Conservation (phyloP, 2,329 filamentous ascomycete genomes). For the Cladosporium sp. region DNA sequence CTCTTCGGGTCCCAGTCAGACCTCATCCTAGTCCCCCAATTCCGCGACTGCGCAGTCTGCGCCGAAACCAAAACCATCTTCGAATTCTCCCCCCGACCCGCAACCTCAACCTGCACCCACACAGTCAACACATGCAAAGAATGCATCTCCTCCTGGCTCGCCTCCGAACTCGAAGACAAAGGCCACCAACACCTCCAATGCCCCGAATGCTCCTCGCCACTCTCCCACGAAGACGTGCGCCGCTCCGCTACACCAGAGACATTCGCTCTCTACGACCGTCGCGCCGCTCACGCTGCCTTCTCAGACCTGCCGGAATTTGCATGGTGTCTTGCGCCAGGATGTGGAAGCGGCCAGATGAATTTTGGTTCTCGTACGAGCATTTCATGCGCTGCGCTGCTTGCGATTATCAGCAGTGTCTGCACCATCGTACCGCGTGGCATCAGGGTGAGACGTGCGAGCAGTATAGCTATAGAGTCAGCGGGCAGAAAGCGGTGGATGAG, state of each 20-base stretch:
- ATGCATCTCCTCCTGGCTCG: slow-evolving; percentile 39
- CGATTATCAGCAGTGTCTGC: slow-evolving; percentile 34
- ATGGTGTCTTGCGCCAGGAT: slow-evolving; percentile 50
- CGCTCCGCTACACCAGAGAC: slow-evolving; percentile 42
- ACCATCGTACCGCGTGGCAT: slow-evolving; percentile 36
- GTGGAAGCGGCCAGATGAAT: slow-evolving; percentile 52
- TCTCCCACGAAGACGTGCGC: slow-evolving; percentile 46
- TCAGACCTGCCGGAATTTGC: slow-evolving; percentile 44
- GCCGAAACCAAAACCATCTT: slow-evolving; percentile 27
- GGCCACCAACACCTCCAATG: slow-evolving; percentile 49
- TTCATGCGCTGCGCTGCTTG: slow-evolving; percentile 39
- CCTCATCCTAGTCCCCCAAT: not conserved
- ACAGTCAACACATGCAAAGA: slow-evolving; percentile 31
- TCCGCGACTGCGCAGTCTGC: slow-evolving; percentile 33
- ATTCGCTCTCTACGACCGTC: slow-evolving; percentile 45
- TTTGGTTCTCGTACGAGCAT: slow-evolving; percentile 29
- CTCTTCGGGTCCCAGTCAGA: no score
- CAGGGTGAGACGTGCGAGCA: slow-evolving; percentile 36
- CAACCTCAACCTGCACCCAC: slow-evolving; percentile 34
- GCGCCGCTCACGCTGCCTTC: slow-evolving; percentile 43
- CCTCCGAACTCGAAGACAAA: slow-evolving; percentile 32
- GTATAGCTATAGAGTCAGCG: slow-evolving; percentile 33
- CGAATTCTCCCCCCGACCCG: slow-evolving; percentile 31
- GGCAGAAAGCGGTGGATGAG: slow-evolving; percentile 21
- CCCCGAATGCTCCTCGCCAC: slow-evolving; percentile 45